Base-by-base conservation (phyloP, 306 rosid species). In the Sechiopsis laciniata region DNA sequence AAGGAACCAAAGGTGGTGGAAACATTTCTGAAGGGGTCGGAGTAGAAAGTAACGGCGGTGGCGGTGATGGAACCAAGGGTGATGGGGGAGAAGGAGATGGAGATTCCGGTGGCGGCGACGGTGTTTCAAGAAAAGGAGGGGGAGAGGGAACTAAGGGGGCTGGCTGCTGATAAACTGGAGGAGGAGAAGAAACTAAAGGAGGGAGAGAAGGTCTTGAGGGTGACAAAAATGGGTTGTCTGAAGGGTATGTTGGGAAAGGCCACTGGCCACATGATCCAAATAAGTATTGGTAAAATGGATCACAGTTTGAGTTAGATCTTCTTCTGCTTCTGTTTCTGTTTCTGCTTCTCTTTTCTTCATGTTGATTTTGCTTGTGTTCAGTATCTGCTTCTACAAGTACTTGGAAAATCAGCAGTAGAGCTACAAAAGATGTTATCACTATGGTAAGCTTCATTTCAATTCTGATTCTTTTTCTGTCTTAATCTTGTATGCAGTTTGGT, bases 241-340 rank as follows among this genome's bases (percentile, higher is more conserved):
- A 89, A 37, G 87, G 83, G 40, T 52, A 80, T 1, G 80, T 88
- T 62, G 92, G 83, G 24, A 92, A 92, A 80, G 97, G 92, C 96
- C 96, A 92, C 61, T 78, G 85, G 58, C 88, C 91, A 67, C 97
- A 92, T 8, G 60, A 20, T n/a, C 55, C 91, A 82, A 56, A 90
- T 14, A 92, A 71, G 64, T 64, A 92, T 29, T 81, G 77, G 82
- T 75, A 92, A 52, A 88, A 83, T 2, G 91, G 89, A 73, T 92
- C 97, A 61, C 96, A 92, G 17, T 70, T 66, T 32, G 83, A 92
- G 17, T 70, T 66, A 40, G 83, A 70, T 79, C 77, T 42, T 82
- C 77, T 74, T 7, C 74, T 54, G 22, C 16, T 82, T 14, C 55
- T 73, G 7, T 56, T 32, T 22, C 77, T 82, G 46, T 40, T 40